Evolutionary conservation across 169 alveolate species (phyloP).

Genomic region (Perkinsus chesapeaki): DNA sequence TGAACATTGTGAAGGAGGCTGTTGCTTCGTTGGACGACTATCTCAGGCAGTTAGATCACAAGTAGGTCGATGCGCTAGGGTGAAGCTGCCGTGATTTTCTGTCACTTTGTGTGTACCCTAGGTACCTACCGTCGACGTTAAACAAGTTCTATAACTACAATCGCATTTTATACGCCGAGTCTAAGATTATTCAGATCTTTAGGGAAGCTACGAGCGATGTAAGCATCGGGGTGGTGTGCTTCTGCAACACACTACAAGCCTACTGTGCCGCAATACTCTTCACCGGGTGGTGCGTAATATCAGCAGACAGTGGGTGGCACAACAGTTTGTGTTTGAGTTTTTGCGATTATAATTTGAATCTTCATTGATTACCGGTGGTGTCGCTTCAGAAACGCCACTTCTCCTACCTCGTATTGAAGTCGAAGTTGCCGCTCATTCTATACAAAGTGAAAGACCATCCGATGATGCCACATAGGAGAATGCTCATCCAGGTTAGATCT

Average conservation of each 20-base stretch:
- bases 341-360: neutral
- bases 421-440: neutral
- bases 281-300: no score
- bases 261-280: no score
- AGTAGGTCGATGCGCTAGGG: neutral
- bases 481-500: neutral
- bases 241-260: no score
- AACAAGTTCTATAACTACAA: neutral
- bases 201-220: neutral
- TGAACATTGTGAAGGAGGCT: neutral
- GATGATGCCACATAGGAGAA: neutral
- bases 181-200: neutral
- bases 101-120: neutral
- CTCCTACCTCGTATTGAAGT: neutral
- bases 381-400: neutral
- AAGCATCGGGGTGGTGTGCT: neutral
- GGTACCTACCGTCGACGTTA: neutral
- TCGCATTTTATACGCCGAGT: neutral
- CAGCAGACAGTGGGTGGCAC: no score
- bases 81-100: neutral
- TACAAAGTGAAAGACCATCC: neutral
- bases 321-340: no score
- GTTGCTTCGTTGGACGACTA: neutral
- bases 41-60: neutral
- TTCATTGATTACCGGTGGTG: neutral